phyloP scores from a whole-genome alignment of 2,329 filamentous ascomycete genomes.

The Fusarium piperis region DNA sequence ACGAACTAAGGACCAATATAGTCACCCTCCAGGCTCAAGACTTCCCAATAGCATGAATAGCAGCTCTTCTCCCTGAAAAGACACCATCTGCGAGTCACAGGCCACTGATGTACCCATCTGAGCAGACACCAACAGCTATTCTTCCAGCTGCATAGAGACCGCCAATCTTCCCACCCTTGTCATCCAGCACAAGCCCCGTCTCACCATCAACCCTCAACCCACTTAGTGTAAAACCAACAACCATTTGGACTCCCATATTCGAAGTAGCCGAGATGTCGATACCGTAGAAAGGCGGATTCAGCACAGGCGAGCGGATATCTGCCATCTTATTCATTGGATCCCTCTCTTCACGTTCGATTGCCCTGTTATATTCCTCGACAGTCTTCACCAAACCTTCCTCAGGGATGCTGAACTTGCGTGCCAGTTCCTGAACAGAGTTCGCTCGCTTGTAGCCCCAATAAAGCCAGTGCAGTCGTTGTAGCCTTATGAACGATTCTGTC shows the following conservation, averaged over 20 bases:
- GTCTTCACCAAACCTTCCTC: background rate
- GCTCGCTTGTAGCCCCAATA: background rate
- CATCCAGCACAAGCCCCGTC: background rate
- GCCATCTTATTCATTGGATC: background rate
- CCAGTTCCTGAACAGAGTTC: background rate
- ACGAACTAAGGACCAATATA: no score
- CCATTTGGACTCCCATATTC: background rate
- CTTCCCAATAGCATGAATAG: background rate
- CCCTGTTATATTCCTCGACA: background rate
- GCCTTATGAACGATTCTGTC: constrained; percentile 3
- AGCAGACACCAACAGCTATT: background rate
- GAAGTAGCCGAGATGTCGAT: background rate
- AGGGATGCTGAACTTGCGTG: background rate
- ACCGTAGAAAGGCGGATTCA: background rate
- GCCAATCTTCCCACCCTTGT: background rate
- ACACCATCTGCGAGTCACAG: background rate
- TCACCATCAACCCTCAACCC: background rate
- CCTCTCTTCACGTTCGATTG: background rate
- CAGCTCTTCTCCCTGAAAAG: background rate
- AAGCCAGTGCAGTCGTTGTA: background rate
- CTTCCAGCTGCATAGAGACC: background rate
- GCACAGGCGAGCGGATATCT: background rate
- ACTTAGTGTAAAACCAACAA: background rate
- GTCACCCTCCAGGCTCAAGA: background rate
- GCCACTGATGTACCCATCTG: background rate